Conservation (phyloP, 192 early-diverging fungal genomes). For the Entomortierella chlamydospora region DNA sequence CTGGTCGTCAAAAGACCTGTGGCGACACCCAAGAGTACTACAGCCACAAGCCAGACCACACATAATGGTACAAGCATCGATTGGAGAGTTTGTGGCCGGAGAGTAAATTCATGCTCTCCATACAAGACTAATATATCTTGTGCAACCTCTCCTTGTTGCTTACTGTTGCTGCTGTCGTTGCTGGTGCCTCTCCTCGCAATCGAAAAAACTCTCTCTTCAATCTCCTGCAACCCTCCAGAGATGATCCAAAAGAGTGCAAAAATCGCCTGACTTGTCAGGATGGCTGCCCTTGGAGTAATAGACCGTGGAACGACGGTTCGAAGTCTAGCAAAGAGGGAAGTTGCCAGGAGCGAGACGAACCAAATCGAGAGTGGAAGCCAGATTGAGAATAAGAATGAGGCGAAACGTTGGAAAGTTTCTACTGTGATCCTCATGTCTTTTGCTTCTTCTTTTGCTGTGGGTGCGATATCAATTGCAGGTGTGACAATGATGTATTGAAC, state of each 20-base stretch:
- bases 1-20: conserved; percentile 27
- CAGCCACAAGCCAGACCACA: conserved; percentile 26
- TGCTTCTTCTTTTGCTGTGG: background rate
- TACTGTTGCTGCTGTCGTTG: background rate
- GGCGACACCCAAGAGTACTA: conserved; percentile 24
- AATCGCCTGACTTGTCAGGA: conserved; percentile 20
- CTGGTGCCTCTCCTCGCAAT: background rate
- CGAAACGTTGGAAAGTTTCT: background rate
- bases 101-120: background rate
- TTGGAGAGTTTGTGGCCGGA: background rate
- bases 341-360: background rate
- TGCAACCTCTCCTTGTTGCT: no score
- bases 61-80: conserved; percentile 9
- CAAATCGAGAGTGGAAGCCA: conserved; percentile 25
- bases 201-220: conserved; percentile 12
- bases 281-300: conserved; percentile 6
- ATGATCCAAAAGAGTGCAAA: conserved; percentile 31
- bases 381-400: background rate
- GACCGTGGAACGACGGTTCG: background rate
- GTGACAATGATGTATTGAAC: no score
- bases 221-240: conserved; percentile 22
- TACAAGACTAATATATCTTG: no score
- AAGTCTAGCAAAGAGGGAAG: background rate
- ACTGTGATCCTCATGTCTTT: background rate
- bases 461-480: no score